Evolutionary conservation across 495 filamentous ascomycete species (phyloP).

Genomic region (Annulohypoxylon bovei): DNA sequence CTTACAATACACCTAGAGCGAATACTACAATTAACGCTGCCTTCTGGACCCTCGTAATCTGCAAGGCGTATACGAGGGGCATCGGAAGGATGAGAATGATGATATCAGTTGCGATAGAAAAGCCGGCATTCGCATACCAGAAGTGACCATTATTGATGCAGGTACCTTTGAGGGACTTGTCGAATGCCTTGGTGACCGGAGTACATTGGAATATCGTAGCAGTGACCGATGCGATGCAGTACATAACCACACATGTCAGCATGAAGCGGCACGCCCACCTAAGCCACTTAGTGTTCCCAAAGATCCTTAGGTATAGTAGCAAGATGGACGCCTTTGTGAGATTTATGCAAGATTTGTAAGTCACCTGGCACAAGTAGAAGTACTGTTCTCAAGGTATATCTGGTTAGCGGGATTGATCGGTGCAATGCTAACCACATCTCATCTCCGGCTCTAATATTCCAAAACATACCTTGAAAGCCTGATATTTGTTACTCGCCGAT

Average conservation of each 20-base stretch:
- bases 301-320: constrained; percentile 51
- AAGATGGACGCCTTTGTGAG: constrained; percentile 50
- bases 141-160: constrained; percentile 60
- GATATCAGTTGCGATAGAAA: constrained; percentile 66
- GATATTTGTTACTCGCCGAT: constrained; percentile 24
- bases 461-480: constrained; percentile 42
- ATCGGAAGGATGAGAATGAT: constrained; percentile 66
- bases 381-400: constrained; percentile 19
- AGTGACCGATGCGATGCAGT: constrained; percentile 44
- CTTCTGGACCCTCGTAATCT: constrained; percentile 63
- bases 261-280: constrained; percentile 37
- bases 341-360: constrained; percentile 49
- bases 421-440: not conserved
- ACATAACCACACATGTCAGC: constrained; percentile 33
- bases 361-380: constrained; percentile 48
- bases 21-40: constrained; percentile 63
- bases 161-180: constrained; percentile 57
- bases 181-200: constrained; percentile 64
- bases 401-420: not conserved
- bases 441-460: not conserved
- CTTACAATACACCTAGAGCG: constrained; percentile 62
- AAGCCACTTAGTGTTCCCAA: constrained; percentile 46
- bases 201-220: constrained; percentile 62
- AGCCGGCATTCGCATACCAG: constrained; percentile 63
- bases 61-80: constrained; percentile 61